These are phyloP conservation scores for Apiospora sp. DNA, from an alignment of 2,329 filamentous ascomycete species.

Conservation along the genomic window DNA sequence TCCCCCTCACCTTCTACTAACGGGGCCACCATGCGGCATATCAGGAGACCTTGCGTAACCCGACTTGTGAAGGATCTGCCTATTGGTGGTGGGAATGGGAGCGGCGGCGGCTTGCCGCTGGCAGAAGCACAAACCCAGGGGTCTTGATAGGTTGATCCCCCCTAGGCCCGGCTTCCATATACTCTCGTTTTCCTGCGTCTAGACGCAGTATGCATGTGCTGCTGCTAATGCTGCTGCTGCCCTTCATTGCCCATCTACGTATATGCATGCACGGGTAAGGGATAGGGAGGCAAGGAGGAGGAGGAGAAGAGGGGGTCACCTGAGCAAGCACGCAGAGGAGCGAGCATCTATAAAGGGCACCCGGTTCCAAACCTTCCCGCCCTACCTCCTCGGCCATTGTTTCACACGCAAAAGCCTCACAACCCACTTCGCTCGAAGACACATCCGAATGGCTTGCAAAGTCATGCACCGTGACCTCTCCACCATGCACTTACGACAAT, in stretches of 20 bases:
- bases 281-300: not conserved
- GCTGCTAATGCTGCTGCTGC: not conserved
- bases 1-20: not conserved
- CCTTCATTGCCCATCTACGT: not conserved
- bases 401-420: slow-evolving; percentile 17
- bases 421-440: slow-evolving; percentile 7
- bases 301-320: not conserved
- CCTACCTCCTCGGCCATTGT: slow-evolving; percentile 10
- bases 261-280: not conserved
- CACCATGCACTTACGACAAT: slow-evolving; percentile 6
- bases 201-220: not conserved
- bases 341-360: slow-evolving; percentile 18
- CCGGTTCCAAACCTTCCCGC: not conserved
- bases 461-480: slow-evolving; percentile 7
- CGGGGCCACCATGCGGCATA: not conserved
- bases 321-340: not conserved
- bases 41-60: not conserved
- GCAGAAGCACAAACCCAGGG: not conserved
- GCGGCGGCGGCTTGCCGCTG: not conserved
- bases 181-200: not conserved
- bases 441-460: slow-evolving; percentile 18
- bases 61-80: not conserved
- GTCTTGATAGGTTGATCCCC: not conserved
- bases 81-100: not conserved
- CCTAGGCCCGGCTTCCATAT: not conserved